Conservation (phyloP, 139 green algal genomes). For the Closterium sp. region DNA sequence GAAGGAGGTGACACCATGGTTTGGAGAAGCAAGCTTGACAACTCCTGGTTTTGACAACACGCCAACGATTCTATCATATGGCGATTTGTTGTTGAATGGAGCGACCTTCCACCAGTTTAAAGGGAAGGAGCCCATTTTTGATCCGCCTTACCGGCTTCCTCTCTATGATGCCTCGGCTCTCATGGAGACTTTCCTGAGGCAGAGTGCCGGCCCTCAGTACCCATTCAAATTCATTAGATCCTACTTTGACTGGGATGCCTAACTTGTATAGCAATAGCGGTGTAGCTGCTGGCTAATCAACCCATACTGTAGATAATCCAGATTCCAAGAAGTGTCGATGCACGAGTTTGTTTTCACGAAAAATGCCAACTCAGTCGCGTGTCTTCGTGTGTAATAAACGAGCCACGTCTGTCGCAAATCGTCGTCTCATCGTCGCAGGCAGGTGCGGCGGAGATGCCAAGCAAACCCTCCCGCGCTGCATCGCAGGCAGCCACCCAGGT, state of each 20-base stretch:
- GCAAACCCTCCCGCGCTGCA: background rate
- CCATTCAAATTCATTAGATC: background rate
- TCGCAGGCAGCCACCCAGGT: background rate
- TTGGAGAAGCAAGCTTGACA: background rate
- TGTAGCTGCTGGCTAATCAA: too few species aligned
- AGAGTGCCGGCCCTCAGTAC: background rate
- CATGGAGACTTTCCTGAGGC: background rate
- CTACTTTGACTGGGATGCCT: background rate
- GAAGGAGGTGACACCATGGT: slow-evolving; percentile 30
- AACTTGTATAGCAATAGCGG: background rate
- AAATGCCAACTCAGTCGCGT: background rate
- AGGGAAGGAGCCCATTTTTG: background rate
- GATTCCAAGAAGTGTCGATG: too few species aligned
- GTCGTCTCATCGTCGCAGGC: too few species aligned
- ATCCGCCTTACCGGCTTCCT: background rate
- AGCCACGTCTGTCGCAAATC: too few species aligned
- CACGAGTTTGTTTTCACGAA: background rate
- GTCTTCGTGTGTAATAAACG: background rate
- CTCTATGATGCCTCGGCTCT: background rate
- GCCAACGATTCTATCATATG: slow-evolving; percentile 3
- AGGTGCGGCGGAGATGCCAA: background rate
- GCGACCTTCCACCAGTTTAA: slow-evolving; percentile 20
- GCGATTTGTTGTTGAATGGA: slow-evolving; percentile 14
- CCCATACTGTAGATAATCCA: too few species aligned
- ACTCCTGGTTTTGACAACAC: slow-evolving; percentile 13